Conservation (phyloP, 1,139 yeast genomes). For the Debaryomyces robertsiae region DNA sequence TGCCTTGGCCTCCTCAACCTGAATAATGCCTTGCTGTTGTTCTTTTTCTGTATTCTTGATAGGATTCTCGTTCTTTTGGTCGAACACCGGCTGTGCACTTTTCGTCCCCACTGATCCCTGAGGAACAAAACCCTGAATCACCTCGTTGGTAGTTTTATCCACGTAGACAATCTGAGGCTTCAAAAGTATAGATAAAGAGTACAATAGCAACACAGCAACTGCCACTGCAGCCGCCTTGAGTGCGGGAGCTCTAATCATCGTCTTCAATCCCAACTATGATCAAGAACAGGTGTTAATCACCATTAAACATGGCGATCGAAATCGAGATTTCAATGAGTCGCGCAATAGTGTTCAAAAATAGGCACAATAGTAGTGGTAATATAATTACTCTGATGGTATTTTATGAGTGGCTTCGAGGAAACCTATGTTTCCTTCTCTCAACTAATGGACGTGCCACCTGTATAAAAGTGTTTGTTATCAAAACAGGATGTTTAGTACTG, state of each 20-base stretch:
- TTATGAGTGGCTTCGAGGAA: too few species aligned
- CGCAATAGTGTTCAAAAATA: too few species aligned
- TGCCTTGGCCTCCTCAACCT: slow-evolving; percentile 12
- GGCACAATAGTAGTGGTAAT: too few species aligned
- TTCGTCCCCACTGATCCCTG: neutral
- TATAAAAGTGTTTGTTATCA: too few species aligned
- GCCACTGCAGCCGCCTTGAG: slow-evolving; percentile 21
- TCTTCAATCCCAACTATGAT: neutral
- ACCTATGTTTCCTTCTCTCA: too few species aligned
- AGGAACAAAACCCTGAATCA: slow-evolving; percentile 19
- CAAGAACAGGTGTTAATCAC: neutral
- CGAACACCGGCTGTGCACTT: neutral
- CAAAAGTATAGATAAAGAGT: slow-evolving; percentile 18
- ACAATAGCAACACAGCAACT: slow-evolving; percentile 23
- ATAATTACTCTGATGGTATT: too few species aligned
- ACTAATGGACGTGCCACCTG: too few species aligned
- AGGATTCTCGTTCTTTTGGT: slow-evolving; percentile 12
- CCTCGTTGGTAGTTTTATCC: slow-evolving; percentile 25
- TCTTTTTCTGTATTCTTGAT: slow-evolving; percentile 19
- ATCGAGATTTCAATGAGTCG: too few species aligned
- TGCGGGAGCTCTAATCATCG: slow-evolving; percentile 25
- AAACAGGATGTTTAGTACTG: too few species aligned
- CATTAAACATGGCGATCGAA: neutral
- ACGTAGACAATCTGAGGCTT: slow-evolving; percentile 28
- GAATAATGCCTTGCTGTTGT: slow-evolving; percentile 11